Evolutionary conservation across 2,329 filamentous ascomycete species (phyloP), one percentile per base, ranked within the genome.

Genomic region (Venturia asperata): DNA sequence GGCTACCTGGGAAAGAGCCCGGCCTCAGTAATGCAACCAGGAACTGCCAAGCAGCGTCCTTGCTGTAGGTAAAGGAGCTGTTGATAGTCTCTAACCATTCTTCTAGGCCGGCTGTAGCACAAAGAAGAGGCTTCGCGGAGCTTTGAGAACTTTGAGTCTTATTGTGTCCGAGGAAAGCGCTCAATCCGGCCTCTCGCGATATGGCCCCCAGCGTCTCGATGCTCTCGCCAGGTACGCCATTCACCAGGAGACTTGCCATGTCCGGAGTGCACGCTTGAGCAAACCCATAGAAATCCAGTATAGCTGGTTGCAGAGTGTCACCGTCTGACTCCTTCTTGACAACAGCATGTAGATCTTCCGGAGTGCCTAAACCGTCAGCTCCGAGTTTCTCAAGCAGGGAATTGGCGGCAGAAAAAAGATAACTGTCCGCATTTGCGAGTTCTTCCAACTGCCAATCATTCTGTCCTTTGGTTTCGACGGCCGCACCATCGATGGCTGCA

Each of bases 161-260:
- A 2, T 82, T 81, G 69, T 84, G 81, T 49, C 83, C 82, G n/a
- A 84, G 74, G 66, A 85, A 85, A 5, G 83, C 78, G 63, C 81
- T 79, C 58, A 85, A 69, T 1, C 82, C 82, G 55, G 80, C 77
- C 60, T 81, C 79, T 64, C 77, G 76, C 15, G 82, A 78, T n/a
- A 74, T 74, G 37, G 79, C 80, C 13, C 79, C 77, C 63, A 82
- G 71, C 17, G 76, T 73, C 34, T 82, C 80, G 43, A 80, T 74
- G 56, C 79, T 78, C 66, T 85, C 81, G 64, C 76, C 77, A 82
- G 74, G 17, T 72, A 81, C 73, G 70, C 80, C 62, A 41, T 63
- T 67, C 24, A 34, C 21, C 17, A 67, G 42, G 19, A 64, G 27
- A 11, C 34, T 45, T 43, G 47, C 61, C 41, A 64, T 52, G 21